Base-by-base conservation (phyloP, 352 stramenopile species). In the Globisporangium parvum region DNA sequence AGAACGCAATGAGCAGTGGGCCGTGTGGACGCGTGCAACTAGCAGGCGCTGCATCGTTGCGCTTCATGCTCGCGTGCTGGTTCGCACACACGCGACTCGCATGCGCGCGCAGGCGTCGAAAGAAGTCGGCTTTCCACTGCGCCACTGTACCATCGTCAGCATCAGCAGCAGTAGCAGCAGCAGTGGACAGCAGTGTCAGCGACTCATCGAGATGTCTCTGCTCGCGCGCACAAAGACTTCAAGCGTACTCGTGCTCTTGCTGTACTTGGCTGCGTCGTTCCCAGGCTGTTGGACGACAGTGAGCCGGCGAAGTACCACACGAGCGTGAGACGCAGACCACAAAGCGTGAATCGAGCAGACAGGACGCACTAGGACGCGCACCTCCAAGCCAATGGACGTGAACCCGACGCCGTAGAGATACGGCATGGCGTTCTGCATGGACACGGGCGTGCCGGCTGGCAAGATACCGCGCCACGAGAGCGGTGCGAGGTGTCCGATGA, bases 251-350 rank as follows among this genome's bases (percentile, higher is more conserved):
- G 67, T 89, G 15, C 53, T 46, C 46, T 86, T 91, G 58, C 57
- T 68, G 51, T 95, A 94, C 33, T 85, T 84, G 15, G 76, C 77
- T 4, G 86, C 86, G 64, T 94, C 82, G 49, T 94, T 95, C 39
- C 86, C 86, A 37, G 86, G 82, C 82, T 93, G 57, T 23, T 20
- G 17, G 17, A n/a, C 14, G 15, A 6, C 39, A 44, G 5, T n/a
- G 14, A 44, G 14, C 15, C 18, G 14, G 14, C 18, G 21, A 9
- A 45, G 39, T 14, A n/a, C 5, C 39, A 45, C 14, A 45, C 12
- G 15, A 45, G 39, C 39, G 18, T 21, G 14, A 18, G 18, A 20
- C 18, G 6, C 4, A 14, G 14, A 0, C 15, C 39, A 45, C 39
- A 20, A 14, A 45, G 39, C 39, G 5, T 20, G 14, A 45, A 6